Percentiles rank a stretch among this genome's conserved stretches.
phyloP scores from a whole-genome alignment of 2,329 filamentous ascomycete genomes.

The Alternaria infectoria region DNA sequence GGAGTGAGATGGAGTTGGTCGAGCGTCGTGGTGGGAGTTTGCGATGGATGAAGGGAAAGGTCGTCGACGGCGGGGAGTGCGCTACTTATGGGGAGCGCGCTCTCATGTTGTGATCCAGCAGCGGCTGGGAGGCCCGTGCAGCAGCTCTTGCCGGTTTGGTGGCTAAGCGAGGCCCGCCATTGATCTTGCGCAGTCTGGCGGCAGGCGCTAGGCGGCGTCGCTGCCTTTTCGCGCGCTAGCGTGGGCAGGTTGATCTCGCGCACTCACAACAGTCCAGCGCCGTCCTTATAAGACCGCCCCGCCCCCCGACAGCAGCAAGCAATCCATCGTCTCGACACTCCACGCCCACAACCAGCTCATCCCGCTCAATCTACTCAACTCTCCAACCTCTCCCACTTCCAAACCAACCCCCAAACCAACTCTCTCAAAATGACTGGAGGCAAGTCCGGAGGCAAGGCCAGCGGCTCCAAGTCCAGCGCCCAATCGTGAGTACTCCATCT shows the following conservation, averaged over 20 bases:
- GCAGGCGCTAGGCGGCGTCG: slow-evolving; percentile 21
- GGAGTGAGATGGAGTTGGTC: slow-evolving; percentile 29
- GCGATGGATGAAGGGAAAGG: slow-evolving; percentile 50
- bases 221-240: slow-evolving; percentile 38
- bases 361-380: slow-evolving; percentile 22
- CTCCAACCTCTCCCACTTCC: slow-evolving; percentile 35
- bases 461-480: slow-evolving; percentile 92
- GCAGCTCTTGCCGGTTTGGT: slow-evolving; percentile 29
- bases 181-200: slow-evolving; percentile 30
- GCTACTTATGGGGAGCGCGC: slow-evolving; percentile 51
- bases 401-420: slow-evolving; percentile 44
- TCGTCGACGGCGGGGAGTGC: slow-evolving; percentile 50
- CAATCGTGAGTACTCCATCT: slow-evolving; percentile 80
- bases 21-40: slow-evolving; percentile 42
- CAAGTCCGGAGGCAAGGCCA: slow-evolving; percentile 99
- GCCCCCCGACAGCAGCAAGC: slow-evolving; percentile 48
- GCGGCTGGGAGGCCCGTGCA: slow-evolving; percentile 41
- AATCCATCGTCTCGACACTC: slow-evolving; percentile 49
- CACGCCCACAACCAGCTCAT: slow-evolving; percentile 38
- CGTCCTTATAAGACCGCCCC: slow-evolving; percentile 50
- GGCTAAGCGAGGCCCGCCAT: slow-evolving; percentile 32
- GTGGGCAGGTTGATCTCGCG: slow-evolving; percentile 48
- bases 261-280: slow-evolving; percentile 46
- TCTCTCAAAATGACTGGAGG: slow-evolving; percentile 97
- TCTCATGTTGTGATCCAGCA: slow-evolving; percentile 49